These are phyloP conservation scores for Myochromella boudieri DNA, from an alignment of 768 basidiomycete genomes.

Conservation along the genomic window DNA sequence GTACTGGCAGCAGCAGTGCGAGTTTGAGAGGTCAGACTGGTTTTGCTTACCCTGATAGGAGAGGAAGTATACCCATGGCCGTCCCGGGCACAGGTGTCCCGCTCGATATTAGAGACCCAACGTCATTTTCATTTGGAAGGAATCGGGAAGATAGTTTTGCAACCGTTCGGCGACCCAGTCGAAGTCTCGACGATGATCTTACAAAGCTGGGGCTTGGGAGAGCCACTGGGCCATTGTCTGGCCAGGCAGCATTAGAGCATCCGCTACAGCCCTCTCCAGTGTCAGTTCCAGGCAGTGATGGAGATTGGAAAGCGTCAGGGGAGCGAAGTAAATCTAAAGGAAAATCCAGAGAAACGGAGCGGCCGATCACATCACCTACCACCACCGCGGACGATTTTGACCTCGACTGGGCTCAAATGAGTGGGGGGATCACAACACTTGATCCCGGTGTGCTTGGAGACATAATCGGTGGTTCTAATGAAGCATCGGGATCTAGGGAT, in stretches of 20 bases:
- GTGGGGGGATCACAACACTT: conserved; percentile 30
- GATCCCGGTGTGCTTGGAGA: conserved; percentile 26
- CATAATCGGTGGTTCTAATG: conserved; percentile 20
- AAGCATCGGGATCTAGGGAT: conserved; percentile 7
- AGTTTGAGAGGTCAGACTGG: conserved; percentile 19
- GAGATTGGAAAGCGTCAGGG: conserved; percentile 56
- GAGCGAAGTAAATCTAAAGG: conserved; percentile 36
- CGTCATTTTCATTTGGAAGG: conserved; percentile 27
- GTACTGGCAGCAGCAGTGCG: conserved; percentile 23
- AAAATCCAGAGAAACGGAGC: conserved; percentile 17
- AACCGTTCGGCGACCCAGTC: conserved; percentile 61
- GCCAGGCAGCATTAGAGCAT: conserved; percentile 7
- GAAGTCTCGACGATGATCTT: conserved; percentile 54
- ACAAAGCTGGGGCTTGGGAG: conserved; percentile 8
- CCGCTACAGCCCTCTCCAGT: conserved; percentile 28
- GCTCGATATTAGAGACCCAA: conserved; percentile 12
- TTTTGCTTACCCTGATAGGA: conserved; percentile 27
- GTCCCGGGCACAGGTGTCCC: conserved; percentile 41
- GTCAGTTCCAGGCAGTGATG: conserved; percentile 51
- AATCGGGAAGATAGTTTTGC: conserved; percentile 58
- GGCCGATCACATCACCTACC: background rate
- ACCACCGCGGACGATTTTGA: conserved; percentile 42
- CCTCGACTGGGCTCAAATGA: conserved; percentile 35
- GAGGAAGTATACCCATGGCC: conserved; percentile 62
- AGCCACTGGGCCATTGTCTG: background rate